Conservation (phyloP, 768 basidiomycete genomes). For the Pisolithus microcarpus region DNA sequence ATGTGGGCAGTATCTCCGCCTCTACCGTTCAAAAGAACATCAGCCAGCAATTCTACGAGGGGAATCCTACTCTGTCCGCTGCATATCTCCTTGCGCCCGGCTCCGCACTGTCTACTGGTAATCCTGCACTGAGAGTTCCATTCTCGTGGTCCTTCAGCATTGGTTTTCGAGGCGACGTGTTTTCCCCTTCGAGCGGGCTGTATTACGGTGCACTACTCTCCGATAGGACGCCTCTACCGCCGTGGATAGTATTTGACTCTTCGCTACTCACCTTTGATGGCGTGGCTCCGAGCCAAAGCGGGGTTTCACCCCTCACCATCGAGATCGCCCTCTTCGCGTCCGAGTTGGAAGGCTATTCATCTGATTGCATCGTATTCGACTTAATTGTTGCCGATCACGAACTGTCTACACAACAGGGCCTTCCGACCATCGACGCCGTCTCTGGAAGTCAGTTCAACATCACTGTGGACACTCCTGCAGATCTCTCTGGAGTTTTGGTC, state of each 20-base stretch:
- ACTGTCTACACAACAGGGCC: conserved; percentile 40
- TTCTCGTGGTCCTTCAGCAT: conserved; percentile 86
- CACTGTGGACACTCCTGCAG: conserved; percentile 43
- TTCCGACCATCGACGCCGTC: conserved; percentile 70
- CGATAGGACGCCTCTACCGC: conserved; percentile 65
- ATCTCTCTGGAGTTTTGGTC: conserved; percentile 58
- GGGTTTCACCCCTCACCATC: conserved; percentile 34
- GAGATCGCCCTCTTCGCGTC: conserved; percentile 59
- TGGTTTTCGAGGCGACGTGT: conserved; percentile 67
- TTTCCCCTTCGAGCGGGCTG: conserved; percentile 38
- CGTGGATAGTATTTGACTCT: conserved; percentile 70
- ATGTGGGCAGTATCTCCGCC: conserved; percentile 45
- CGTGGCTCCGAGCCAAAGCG: conserved; percentile 49
- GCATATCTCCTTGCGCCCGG: conserved; percentile 58
- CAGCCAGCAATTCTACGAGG: conserved; percentile 50
- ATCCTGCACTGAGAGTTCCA: conserved; percentile 65
- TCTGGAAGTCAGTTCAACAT: conserved; percentile 46
- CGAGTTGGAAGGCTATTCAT: conserved; percentile 67
- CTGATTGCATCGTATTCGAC: conserved; percentile 51
- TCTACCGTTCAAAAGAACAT: conserved; percentile 51
- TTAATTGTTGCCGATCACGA: conserved; percentile 66
- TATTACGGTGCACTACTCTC: conserved; percentile 58
- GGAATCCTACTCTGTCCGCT: conserved; percentile 65
- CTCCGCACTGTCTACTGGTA: conserved; percentile 46
- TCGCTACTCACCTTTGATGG: conserved; percentile 70